phyloP scores from a whole-genome alignment of 352 stramenopile species.

The Globisporangium cylindrosporum region DNA sequence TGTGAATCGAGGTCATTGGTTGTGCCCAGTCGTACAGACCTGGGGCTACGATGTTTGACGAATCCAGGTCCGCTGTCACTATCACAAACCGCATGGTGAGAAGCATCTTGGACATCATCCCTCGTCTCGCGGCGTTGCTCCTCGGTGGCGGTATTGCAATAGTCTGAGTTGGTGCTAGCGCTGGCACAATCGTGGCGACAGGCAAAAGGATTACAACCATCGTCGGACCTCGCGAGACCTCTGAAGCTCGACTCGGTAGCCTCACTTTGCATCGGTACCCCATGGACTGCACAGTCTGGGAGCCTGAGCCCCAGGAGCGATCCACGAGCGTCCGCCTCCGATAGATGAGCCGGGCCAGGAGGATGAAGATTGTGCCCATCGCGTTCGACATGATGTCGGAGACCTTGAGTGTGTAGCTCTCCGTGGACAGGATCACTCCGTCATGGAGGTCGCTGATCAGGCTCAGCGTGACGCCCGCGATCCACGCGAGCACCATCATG shows the following conservation, averaged over 20 bases:
- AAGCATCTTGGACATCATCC: not conserved
- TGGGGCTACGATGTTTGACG: not conserved
- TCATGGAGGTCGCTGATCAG: conserved; percentile 6
- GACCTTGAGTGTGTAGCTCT: not conserved
- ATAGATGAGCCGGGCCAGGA: conserved; percentile 11
- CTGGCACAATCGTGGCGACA: not conserved
- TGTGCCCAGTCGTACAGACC: not conserved
- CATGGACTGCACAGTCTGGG: conserved; percentile 10
- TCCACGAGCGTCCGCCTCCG: not conserved
- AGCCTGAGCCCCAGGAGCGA: not conserved
- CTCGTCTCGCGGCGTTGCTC: too few species aligned
- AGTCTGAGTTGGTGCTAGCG: not conserved
- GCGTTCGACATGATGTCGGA: conserved; percentile 14
- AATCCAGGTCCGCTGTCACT: not conserved
- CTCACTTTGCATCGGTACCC: conserved; percentile 11
- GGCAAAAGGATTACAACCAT: too few species aligned
- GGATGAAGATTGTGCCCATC: conserved; percentile 12
- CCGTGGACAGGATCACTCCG: not conserved
- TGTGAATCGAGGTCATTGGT: not conserved
- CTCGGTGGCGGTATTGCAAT: not conserved
- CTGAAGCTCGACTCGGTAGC: not conserved
- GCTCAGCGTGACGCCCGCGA: not conserved
- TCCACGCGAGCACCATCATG: too few species aligned
- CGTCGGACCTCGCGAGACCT: too few species aligned
- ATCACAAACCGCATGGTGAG: conserved; percentile 6